phyloP scores from a whole-genome alignment of 2,329 filamentous ascomycete genomes.

The Fusarium sp. region DNA sequence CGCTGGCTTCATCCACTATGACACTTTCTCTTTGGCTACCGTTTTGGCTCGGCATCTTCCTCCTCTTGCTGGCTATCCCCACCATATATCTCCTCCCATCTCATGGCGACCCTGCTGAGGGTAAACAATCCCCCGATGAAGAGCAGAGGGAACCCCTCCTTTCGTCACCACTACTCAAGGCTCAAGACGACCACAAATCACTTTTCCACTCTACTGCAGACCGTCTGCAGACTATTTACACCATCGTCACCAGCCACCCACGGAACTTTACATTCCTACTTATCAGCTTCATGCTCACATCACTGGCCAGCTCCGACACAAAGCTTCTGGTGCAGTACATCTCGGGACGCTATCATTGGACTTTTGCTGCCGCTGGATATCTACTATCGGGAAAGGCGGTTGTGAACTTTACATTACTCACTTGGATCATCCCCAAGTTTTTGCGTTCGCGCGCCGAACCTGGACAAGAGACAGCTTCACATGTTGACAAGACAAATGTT shows the following conservation, averaged over 20 bases:
- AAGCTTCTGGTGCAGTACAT: slow-evolving; percentile 64
- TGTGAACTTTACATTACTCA: slow-evolving; percentile 60
- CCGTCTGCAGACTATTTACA: slow-evolving; percentile 45
- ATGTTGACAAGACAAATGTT: slow-evolving; percentile 34
- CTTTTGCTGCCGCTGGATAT: slow-evolving; percentile 60
- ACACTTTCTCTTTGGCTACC: slow-evolving; percentile 57
- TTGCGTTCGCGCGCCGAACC: slow-evolving; percentile 38
- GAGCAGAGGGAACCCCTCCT: slow-evolving; percentile 53
- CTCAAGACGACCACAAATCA: slow-evolving; percentile 42
- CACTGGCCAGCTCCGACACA: slow-evolving; percentile 63
- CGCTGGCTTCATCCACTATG: slow-evolving; percentile 61
- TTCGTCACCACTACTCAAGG: slow-evolving; percentile 54
- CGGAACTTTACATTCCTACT: slow-evolving; percentile 58
- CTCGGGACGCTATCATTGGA: slow-evolving; percentile 61
- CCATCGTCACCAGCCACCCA: slow-evolving; percentile 52
- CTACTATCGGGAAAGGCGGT: slow-evolving; percentile 61
- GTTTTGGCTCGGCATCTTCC: slow-evolving; percentile 45
- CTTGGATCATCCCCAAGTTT: slow-evolving; percentile 54
- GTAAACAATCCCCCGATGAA: slow-evolving; percentile 30
- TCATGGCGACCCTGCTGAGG: neutral
- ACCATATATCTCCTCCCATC: slow-evolving; percentile 30
- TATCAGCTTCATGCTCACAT: slow-evolving; percentile 59
- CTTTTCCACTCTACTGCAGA: slow-evolving; percentile 30
- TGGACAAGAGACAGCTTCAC: neutral
- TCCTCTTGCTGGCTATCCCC: slow-evolving; percentile 31